Evolutionary conservation across 495 filamentous ascomycete genomes (phyloP).

Genomic region (Tuber brumale): DNA sequence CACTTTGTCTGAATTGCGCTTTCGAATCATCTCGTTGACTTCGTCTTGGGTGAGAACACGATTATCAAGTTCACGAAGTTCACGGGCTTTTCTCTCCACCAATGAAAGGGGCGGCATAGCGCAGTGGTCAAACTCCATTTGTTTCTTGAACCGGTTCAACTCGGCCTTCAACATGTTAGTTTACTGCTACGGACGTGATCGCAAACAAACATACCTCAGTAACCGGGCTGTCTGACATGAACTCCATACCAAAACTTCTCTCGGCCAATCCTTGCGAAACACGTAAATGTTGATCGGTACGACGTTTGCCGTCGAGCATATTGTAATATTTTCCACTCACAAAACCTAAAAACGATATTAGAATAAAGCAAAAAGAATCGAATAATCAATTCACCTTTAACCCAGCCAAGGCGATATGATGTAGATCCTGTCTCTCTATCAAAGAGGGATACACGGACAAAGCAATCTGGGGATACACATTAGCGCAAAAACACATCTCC

Average conservation of each 20-base stretch:
- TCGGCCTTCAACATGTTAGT: slow-evolving; percentile 55
- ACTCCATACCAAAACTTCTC: slow-evolving; percentile 73
- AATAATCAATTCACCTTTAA: slow-evolving; percentile 60
- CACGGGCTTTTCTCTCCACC: slow-evolving; percentile 63
- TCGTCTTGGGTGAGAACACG: slow-evolving; percentile 73
- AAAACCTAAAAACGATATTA: slow-evolving; percentile 57
- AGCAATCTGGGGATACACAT: slow-evolving; percentile 53
- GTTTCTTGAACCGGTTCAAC: slow-evolving; percentile 73
- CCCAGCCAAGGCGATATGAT: slow-evolving; percentile 75
- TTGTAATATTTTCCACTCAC: slow-evolving; percentile 70
- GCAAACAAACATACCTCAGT: slow-evolving; percentile 56
- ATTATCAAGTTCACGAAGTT: slow-evolving; percentile 72
- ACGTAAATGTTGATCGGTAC: slow-evolving; percentile 66
- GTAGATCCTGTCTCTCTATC: slow-evolving; percentile 60
- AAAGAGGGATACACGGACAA: slow-evolving; percentile 71
- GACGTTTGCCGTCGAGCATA: slow-evolving; percentile 62
- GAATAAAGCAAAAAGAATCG: slow-evolving; percentile 16
- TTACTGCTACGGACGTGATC: slow-evolving; percentile 11
- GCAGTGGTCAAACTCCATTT: slow-evolving; percentile 62
- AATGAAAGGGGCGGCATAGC: slow-evolving; percentile 61
- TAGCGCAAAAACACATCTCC: slow-evolving; percentile 7
- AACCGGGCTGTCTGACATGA: slow-evolving; percentile 68
- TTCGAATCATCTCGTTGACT: slow-evolving; percentile 65
- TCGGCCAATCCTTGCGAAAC: slow-evolving; percentile 69
- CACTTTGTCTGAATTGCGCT: slow-evolving; percentile 50